Evolutionary conservation across 441 rosid genomes (phyloP), one percentile per base, ranked within the genome.

Genomic region (Euphorbia corollata): DNA sequence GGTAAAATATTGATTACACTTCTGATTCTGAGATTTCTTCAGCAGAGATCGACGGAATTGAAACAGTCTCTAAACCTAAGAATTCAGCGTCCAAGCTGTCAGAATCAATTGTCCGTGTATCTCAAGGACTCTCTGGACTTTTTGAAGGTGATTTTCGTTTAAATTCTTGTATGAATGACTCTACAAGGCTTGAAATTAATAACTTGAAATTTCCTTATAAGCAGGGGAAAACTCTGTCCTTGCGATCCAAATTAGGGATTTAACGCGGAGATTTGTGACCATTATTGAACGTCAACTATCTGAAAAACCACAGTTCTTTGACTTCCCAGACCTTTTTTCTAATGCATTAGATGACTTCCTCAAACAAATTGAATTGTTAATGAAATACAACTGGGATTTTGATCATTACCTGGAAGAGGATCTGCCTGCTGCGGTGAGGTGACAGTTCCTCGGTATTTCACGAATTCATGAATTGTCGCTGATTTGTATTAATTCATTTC

Each of bases 361-460:
- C 74, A 73, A 82, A 64, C 85, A 87, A 51, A 71, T 92, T 34
- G 90, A 88, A 50, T 68, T 84, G 65, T 61, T 90, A 38, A 76
- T 76, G 63, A 84, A 81, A 83, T 86, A 81, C 74, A 77, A 88
- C 69, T 90, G 98, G 98, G 98, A 92, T 79, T 88, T 90, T 51
- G 97, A 90, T 78, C 80, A 87, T 78, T 84, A 84, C 78, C 79
- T 92, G 63, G 87, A 88, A 69, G 92, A 90, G 78, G 97, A 90
- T 80, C 66, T 92, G 59, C 98, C 96, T 80, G 90, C 83, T 61
- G 94, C 86, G 94, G 98, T 92, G 81, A 92, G 90, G 85, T 85
- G 89, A 81, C 88, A 79, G 73, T 36, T 77, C 76, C 78, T 75
- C 1, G 1, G 55, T 58, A 24, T 64, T 63, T n/a, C 56, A 45